Conservation (phyloP, 805 yeast genomes). For the Debaryomyces tyrocola region DNA sequence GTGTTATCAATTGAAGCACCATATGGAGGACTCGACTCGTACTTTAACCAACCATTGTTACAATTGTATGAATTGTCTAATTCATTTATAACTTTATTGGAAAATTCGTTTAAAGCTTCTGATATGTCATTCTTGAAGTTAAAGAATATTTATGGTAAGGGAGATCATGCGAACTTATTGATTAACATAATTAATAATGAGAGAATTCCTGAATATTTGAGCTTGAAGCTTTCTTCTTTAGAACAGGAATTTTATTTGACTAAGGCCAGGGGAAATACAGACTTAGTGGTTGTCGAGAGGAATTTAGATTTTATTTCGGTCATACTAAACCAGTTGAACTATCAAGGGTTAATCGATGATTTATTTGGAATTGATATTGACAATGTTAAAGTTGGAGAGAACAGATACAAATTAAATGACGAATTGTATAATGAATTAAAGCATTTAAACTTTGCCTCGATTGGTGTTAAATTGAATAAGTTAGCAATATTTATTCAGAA, state of each 20-base stretch:
- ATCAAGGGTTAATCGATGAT: constrained; percentile 81
- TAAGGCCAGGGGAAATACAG: constrained; percentile 52
- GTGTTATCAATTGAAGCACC: constrained; percentile 42
- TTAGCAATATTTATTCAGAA: constrained; percentile 70
- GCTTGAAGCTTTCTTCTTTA: constrained; percentile 31
- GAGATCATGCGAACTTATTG: constrained; percentile 52
- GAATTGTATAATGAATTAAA: constrained; percentile 52
- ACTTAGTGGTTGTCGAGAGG: constrained; percentile 77
- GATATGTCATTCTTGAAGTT: constrained; percentile 35
- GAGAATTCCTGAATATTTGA: constrained; percentile 35
- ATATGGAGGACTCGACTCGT: constrained; percentile 39
- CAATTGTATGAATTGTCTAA: constrained; percentile 50
- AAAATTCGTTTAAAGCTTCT: constrained; percentile 26
- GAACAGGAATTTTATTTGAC: constrained; percentile 37
- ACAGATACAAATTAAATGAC: constrained; percentile 39
- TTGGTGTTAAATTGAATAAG: constrained; percentile 70
- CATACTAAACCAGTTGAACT: constrained; percentile 73
- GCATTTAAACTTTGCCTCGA: constrained; percentile 72
- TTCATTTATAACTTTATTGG: constrained; percentile 46
- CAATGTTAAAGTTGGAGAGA: constrained; percentile 19
- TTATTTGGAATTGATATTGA: constrained; percentile 51
- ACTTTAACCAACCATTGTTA: constrained; percentile 44
- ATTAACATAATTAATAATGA: constrained; percentile 39
- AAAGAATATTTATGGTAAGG: constrained; percentile 60
- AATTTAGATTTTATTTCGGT: constrained; percentile 73